Evolutionary conservation across 1,284 basidiomycete species (phyloP), one percentile per base, ranked within the genome.

Genomic region (Cryptococcus jaspeensis): DNA sequence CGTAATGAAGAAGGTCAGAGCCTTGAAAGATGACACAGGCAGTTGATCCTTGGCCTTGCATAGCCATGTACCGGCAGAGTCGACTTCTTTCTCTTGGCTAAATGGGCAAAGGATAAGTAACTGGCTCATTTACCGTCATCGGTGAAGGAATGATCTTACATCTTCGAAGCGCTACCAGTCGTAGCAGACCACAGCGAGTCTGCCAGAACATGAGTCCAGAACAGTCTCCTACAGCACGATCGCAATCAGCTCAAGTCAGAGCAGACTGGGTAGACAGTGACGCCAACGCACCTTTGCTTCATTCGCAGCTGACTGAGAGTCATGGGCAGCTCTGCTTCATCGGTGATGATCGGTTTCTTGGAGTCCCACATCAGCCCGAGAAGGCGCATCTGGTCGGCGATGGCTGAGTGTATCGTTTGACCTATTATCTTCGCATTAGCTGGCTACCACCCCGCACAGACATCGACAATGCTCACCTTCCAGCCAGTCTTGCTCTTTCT

Each of bases 131-230:
- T n/a, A n/a, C n/a, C n/a, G n/a, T n/a, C n/a, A n/a, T n/a, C n/a
- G n/a, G n/a, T n/a, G n/a, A n/a, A n/a, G n/a, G n/a, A n/a, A n/a
- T n/a, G n/a, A n/a, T n/a, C n/a, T n/a, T n/a, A n/a, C n/a, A n/a
- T n/a, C n/a, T n/a, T n/a, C n/a, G n/a, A n/a, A n/a, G n/a, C n/a
- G n/a, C n/a, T n/a, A n/a, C n/a, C n/a, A n/a, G n/a, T n/a, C n/a
- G n/a, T n/a, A n/a, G 67, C 67, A 0, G 72, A 59, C 60, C 62
- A 69, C 23, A 67, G 70, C 2, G 67, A 55, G 53, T 73, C 72
- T 2, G 59, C 52, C 5, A 73, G 55, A 5, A 67, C 32, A n/a
- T 67, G 52, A 1, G 64, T 65, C 66, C 65, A 73, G 56, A 69
- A 73, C 23, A 73, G 41, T 1, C 70, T 59, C 35, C 68, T 69